These are phyloP conservation scores for Cercospora citrullina DNA, from an alignment of 2,329 filamentous ascomycete species.

Conservation along the genomic window DNA sequence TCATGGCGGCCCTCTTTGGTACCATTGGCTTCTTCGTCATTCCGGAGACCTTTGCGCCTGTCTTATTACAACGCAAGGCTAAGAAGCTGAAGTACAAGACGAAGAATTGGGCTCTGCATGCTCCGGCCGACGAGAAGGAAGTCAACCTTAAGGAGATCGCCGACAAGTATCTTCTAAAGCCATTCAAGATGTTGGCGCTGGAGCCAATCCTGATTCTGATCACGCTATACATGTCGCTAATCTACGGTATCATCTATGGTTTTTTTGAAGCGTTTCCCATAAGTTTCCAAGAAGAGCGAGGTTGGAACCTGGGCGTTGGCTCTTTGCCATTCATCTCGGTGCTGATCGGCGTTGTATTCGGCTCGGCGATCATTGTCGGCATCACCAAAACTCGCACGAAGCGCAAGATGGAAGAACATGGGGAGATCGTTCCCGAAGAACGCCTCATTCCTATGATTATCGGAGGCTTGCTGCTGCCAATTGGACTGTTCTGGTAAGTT, in stretches of 20 bases:
- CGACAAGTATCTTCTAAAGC: slow-evolving; percentile 57
- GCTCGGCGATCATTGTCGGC: slow-evolving; percentile 24
- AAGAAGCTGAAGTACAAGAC: slow-evolving; percentile 58
- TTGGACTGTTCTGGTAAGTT: slow-evolving; percentile 46
- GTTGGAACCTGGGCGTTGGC: slow-evolving; percentile 31
- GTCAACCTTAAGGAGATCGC: slow-evolving; percentile 48
- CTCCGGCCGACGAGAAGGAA: slow-evolving; percentile 44
- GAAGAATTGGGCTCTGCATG: slow-evolving; percentile 32
- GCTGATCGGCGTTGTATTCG: slow-evolving; percentile 31
- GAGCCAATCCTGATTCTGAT: slow-evolving; percentile 55
- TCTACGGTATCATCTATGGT: slow-evolving; percentile 36
- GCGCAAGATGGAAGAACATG: slow-evolving; percentile 21
- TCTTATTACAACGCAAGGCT: slow-evolving; percentile 50
- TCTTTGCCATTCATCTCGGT: slow-evolving; percentile 31
- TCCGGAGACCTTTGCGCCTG: slow-evolving; percentile 52
- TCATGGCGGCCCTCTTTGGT: slow-evolving; percentile 49
- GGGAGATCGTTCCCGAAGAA: slow-evolving; percentile 44
- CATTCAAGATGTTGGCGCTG: slow-evolving; percentile 30
- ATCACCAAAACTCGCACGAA: slow-evolving; percentile 30
- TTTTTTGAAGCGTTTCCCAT: slow-evolving; percentile 38
- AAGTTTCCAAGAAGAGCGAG: slow-evolving; percentile 32
- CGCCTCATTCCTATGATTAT: slow-evolving; percentile 49
- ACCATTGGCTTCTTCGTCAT: slow-evolving; percentile 48
- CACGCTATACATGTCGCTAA: slow-evolving; percentile 38
- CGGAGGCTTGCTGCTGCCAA: slow-evolving; percentile 44